Percentiles rank a stretch among this genome's conserved stretches.
Evolutionary conservation across 1,284 basidiomycete species (phyloP).

Genomic region (Albatrellus sp.): DNA sequence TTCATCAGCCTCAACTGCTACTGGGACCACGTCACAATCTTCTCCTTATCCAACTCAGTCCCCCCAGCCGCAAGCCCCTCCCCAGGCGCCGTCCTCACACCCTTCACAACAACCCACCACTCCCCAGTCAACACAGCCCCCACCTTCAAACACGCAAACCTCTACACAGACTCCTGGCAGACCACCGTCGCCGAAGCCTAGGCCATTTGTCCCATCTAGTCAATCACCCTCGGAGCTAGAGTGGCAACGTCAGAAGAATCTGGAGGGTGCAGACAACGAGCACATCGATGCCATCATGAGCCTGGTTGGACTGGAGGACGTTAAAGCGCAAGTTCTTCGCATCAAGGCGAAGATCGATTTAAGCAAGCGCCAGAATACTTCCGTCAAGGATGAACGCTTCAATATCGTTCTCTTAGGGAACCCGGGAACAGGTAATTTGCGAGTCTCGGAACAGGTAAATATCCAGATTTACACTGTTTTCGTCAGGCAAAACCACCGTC

Average conservation of each 20-base stretch:
- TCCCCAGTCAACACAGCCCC: background rate
- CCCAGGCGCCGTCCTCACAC: background rate
- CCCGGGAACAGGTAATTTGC: conserved; percentile 21
- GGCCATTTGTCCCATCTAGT: background rate
- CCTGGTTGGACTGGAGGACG: conserved; percentile 20
- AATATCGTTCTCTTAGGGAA: conserved; percentile 21
- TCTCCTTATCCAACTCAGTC: too few relatives aligned
- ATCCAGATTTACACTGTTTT: background rate
- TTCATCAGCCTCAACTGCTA: background rate
- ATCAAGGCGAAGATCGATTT: conserved; percentile 21
- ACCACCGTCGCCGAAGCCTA: background rate
- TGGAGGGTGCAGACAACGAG: conserved; percentile 16
- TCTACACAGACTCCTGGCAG: background rate
- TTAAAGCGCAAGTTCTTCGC: conserved; percentile 18
- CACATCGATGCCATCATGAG: conserved; percentile 21
- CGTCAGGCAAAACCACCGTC: conserved; percentile 54
- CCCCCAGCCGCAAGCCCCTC: background rate
- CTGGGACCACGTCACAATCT: too few relatives aligned
- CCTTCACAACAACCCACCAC: background rate
- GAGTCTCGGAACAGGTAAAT: background rate
- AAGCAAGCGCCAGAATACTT: conserved; percentile 14
- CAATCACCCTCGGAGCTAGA: conserved; percentile 6
- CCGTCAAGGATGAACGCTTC: conserved; percentile 17
- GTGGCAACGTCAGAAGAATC: conserved; percentile 19
- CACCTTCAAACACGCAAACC: background rate